These are phyloP conservation scores for Combretum micranthum DNA, from an alignment of 345 rosid species.

Conservation along the genomic window DNA sequence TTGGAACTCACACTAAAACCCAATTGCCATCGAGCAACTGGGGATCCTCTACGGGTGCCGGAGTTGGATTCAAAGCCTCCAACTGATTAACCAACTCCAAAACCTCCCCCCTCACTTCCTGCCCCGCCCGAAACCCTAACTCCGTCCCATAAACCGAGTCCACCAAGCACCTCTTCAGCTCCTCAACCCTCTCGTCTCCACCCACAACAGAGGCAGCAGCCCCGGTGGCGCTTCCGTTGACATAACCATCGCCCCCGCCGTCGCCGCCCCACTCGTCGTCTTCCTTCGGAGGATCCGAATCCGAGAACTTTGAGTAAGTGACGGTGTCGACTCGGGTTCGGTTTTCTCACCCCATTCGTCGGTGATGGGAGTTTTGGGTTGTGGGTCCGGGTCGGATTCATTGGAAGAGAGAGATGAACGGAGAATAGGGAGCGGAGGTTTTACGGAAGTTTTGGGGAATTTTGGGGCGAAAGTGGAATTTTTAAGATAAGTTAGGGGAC, in stretches of 20 bases:
- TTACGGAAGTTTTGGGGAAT: slow-evolving; percentile 11
- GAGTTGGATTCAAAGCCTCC: slow-evolving; percentile 76
- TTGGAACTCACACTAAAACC: slow-evolving; percentile 70
- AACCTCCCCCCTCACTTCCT: slow-evolving; percentile 77
- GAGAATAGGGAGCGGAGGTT: slow-evolving; percentile 10
- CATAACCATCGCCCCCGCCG: slow-evolving; percentile 17
- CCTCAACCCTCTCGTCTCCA: slow-evolving; percentile 24
- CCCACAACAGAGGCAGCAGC: slow-evolving; percentile 7
- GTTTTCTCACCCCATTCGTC: slow-evolving; percentile 90
- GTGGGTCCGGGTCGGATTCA: slow-evolving; percentile 19
- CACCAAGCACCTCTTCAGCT: slow-evolving; percentile 75
- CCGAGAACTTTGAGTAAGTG: slow-evolving; percentile 34
- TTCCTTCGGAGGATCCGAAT: slow-evolving; percentile 64
- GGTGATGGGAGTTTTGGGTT: slow-evolving; percentile 27
- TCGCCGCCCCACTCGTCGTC: slow-evolving; percentile 79
- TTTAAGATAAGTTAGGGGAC: slow-evolving; percentile 1
- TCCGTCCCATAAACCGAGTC: slow-evolving; percentile 80
- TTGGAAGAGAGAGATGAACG: slow-evolving; percentile 14
- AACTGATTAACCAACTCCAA: slow-evolving; percentile 80
- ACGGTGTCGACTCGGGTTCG: slow-evolving; percentile 19
- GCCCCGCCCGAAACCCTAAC: slow-evolving; percentile 63
- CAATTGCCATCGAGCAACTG: slow-evolving; percentile 80
- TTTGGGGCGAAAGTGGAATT: slow-evolving; percentile 2
- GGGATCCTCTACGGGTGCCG: slow-evolving; percentile 56
- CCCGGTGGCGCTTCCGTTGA: slow-evolving; percentile 33